These are phyloP conservation scores for Candida sakaeoensis DNA, from an alignment of 805 yeast genomes.

Conservation along the genomic window DNA sequence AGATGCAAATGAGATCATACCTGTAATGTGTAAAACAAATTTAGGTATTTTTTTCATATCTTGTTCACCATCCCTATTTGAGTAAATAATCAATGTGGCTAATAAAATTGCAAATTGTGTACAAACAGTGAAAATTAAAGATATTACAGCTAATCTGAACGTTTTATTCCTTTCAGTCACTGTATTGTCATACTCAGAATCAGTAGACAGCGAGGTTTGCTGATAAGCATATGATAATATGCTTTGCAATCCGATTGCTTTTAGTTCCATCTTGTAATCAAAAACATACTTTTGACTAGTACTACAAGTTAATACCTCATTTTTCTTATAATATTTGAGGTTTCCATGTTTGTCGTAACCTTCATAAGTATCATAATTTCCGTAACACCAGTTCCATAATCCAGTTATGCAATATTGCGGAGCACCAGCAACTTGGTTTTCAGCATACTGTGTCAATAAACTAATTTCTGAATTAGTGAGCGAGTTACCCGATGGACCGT, in stretches of 20 bases:
- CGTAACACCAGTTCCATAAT: constrained; percentile 45
- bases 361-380: constrained; percentile 28
- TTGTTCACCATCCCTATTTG: constrained; percentile 27
- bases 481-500: constrained; percentile 15
- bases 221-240: constrained; percentile 49
- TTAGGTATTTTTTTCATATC: constrained; percentile 32
- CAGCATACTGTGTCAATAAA: constrained; percentile 43
- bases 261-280: constrained; percentile 43
- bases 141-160: constrained; percentile 23
- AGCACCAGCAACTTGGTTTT: constrained; percentile 41
- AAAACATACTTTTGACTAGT: constrained; percentile 24
- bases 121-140: constrained; percentile 23
- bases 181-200: constrained; percentile 9
- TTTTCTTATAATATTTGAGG: constrained; percentile 11
- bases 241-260: constrained; percentile 36
- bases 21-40: constrained; percentile 32
- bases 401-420: constrained; percentile 47
- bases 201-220: constrained; percentile 11
- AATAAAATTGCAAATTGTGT: constrained; percentile 28
- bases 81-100: constrained; percentile 32
- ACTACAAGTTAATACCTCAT: constrained; percentile 24
- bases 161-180: constrained; percentile 15
- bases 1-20: constrained; percentile 32
- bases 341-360: constrained; percentile 13
- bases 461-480: constrained; percentile 49